Base-by-base conservation (phyloP, 345 rosid genomes). In the Mangifera indica region DNA sequence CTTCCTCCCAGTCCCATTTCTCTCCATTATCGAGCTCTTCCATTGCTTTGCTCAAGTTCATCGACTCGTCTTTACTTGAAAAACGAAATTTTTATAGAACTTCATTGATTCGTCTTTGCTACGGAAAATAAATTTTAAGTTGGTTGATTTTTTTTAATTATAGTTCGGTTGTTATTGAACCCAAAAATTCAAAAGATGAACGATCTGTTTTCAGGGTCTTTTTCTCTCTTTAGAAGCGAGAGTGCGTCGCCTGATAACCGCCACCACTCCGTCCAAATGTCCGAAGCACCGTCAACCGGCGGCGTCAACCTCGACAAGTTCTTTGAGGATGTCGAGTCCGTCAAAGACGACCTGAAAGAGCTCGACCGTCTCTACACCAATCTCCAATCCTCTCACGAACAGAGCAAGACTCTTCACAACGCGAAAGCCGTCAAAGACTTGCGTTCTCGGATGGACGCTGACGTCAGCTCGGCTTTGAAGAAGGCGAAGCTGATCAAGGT, bases 371-470 rank as follows among this genome's bases (percentile, higher is more conserved):
- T 93, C 51, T 80, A 85, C 77, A 79, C 60, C 24, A 66, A 69
- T 57, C 97, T 96, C 74, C 87, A 76, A 40, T 80, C 96, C 7
- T 74, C 86, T 42, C 96, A 96, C 78, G 98, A 96, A 87, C 89
- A 88, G 67, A 91, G 97, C 86, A 93, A 89, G 84, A 91, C 98
- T 21, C 79, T 89, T 29, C 97, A 87, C 86, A 84, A 88, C 76
- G 91, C 96, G 11, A 81, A 78, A 46, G 85, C 96, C n/a, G 94
- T 92, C 45, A 89, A 84, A 75, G 96, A 93, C 57, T 77, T 96
- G 21, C 81, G 99, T 22, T 70, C 93, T 21, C 79, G 77, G 10
- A 93, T 96, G 99, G 99, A 96, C 71, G 86, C 74, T 7, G 98
- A 93, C 75, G 98, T 93, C 20, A 74, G 90, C 64, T 60, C 64